Evolutionary conservation across 2,329 filamentous ascomycete genomes (phyloP), one percentile per base, ranked within the genome.

Genomic region (Arthroderma sp.): DNA sequence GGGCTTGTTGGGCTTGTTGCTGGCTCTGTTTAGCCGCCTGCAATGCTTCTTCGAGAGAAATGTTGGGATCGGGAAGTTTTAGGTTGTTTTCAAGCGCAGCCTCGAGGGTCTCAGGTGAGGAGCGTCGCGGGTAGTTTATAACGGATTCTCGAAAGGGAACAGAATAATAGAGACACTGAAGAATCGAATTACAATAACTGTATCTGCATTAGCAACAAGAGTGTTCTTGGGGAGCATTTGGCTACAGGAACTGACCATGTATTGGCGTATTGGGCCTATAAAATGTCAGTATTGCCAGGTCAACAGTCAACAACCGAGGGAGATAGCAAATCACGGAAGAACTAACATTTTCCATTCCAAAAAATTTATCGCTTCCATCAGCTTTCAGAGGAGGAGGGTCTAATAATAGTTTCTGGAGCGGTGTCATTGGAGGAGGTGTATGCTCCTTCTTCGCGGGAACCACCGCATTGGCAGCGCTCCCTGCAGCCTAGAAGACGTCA

Each of bases 121-220:
- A 80, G 49, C 78, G 73, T 31, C 77, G 74, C 3, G 91, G 89
- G 58, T 94, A 98, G 59, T 84, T 88, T 64, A 98, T 80, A 53
- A 98, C 86, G 58, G 89, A 80, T 69, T 95, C 83, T 66, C 91
- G 85, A 64, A 98, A 98, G 30, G 85, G 80, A 38, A 86, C 82
- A 15, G 89, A 95, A 69, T 94, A 94, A 68, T 94, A 98, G 47
- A 98, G 78, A 56, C 87, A 93, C 69, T 98, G 91, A 47, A 98
- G 77, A 57, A 98, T 94, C 9, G 91, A 98, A 66, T 98, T 98
- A 70, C 86, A 94, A 67, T 98, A 98, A 63, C 89, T 96, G 65
- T 36, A 49, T 9, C 11, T 31, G 29, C 6, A 27, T 40, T 31
- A 49, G 45, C 38, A 11, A 22, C 8, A 10, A 36, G 4, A 31